Evolutionary conservation across 1,139 yeast genomes (phyloP).

Genomic region (Geotrichum aggregatum): DNA sequence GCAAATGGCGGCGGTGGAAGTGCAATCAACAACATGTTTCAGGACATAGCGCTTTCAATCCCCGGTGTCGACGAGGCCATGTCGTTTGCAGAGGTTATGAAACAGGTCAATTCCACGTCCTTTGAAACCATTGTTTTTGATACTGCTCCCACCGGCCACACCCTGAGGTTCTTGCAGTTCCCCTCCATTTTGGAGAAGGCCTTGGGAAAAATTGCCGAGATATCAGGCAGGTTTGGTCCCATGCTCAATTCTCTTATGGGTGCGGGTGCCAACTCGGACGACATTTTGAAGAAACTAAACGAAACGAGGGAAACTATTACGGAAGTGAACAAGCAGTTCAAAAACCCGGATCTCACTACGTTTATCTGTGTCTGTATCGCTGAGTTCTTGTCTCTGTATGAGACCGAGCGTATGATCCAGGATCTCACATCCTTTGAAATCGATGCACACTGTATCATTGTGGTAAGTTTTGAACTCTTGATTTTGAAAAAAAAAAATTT

Average conservation of each 20-base stretch:
- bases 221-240: slow-evolving; percentile 86
- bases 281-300: slow-evolving; percentile 73
- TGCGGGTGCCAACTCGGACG: slow-evolving; percentile 59
- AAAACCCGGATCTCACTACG: slow-evolving; percentile 92
- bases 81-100: slow-evolving; percentile 95
- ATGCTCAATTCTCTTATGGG: slow-evolving; percentile 76
- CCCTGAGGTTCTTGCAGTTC: slow-evolving; percentile 85
- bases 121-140: slow-evolving; percentile 92
- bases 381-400: slow-evolving; percentile 89
- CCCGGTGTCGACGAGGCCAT: slow-evolving; percentile 98
- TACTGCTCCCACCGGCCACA: slow-evolving; percentile 98
- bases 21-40: slow-evolving; percentile 54
- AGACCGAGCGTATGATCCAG: slow-evolving; percentile 95
- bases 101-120: slow-evolving; percentile 82
- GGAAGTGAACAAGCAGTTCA: slow-evolving; percentile 90
- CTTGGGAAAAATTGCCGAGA: slow-evolving; percentile 77
- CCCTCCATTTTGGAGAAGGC: slow-evolving; percentile 89
- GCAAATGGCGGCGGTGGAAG: slow-evolving; percentile 21
- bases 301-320: slow-evolving; percentile 78
- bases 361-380: slow-evolving; percentile 96
- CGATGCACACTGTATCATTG: slow-evolving; percentile 94
- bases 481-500: too few relatives aligned
- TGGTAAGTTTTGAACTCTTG: slow-evolving; percentile 31
- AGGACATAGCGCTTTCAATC: slow-evolving; percentile 87
- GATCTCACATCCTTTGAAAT: slow-evolving; percentile 90